A percentile compares a stretch with the other conserved stretches of the same genome.
Conservation (phyloP, 257 asterid genomes). For the Forsythia suspensa region DNA sequence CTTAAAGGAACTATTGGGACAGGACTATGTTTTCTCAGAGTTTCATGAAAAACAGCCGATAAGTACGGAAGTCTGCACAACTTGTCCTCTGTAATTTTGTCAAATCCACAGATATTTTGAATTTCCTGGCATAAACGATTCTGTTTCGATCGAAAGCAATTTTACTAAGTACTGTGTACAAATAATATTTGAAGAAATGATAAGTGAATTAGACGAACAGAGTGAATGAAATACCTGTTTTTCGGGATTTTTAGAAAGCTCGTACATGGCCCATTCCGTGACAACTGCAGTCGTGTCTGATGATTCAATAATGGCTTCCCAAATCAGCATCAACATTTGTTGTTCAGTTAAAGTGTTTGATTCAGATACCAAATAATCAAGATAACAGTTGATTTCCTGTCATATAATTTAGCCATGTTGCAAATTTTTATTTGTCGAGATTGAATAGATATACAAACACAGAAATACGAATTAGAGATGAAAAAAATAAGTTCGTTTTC, state of each 20-base stretch:
- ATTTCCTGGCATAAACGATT: conserved; percentile 48
- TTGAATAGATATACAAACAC: too few relatives aligned
- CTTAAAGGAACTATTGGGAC: conserved; percentile 77
- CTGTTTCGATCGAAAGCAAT: conserved; percentile 32
- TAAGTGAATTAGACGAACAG: not conserved
- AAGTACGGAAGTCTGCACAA: conserved; percentile 71
- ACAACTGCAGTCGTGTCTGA: conserved; percentile 76
- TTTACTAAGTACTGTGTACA: not conserved
- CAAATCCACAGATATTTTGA: conserved; percentile 53
- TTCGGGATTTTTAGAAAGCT: conserved; percentile 67
- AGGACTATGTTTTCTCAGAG: conserved; percentile 72
- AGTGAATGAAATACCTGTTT: conserved; percentile 56
- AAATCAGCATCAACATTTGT: conserved; percentile 61
- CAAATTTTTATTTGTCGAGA: not conserved
- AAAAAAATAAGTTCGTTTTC: not conserved
- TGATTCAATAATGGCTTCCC: conserved; percentile 89
- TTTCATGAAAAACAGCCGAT: conserved; percentile 85
- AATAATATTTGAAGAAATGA: not conserved
- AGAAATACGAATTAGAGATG: not conserved
- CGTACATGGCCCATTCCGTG: conserved; percentile 93
- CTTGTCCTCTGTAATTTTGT: conserved; percentile 63
- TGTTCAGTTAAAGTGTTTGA: conserved; percentile 61
- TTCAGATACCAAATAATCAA: conserved; percentile 65
- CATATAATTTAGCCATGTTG: not conserved
- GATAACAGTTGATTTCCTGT: conserved; percentile 65